Evolutionary conservation across 306 rosid species (phyloP), one percentile per base, ranked within the genome.

Genomic region (Rosa multiflora): DNA sequence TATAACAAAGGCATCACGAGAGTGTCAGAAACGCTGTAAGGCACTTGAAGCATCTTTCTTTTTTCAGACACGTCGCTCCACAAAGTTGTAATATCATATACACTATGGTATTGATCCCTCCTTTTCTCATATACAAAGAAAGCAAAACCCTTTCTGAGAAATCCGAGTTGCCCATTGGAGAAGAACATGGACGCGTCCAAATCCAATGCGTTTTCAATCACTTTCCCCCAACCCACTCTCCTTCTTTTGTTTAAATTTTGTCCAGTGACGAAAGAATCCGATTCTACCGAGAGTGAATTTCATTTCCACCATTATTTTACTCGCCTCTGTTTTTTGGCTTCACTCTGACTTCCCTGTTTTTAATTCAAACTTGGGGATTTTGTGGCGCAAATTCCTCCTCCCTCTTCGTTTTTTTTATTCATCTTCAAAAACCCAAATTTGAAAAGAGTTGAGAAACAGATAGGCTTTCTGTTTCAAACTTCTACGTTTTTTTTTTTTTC

Each of bases 31-130:
- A 44, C 72, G 4, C 49, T 76, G 67, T 59, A 85, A 86, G 73
- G 75, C 92, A 75, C 80, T 35, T 4, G 6, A 63, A 3, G 92
- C 82, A 85, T 90, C 86, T 84, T 87, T 84, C 86, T 76, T 83
- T 89, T 84, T 72, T 11, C 83, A 80, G 91, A 85, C 97, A 85
- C 94, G 88, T 89, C 82, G 87, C 97, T 87, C 93, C 91, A 88
- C 69, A 86, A 80, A 88, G 85, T 78, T 20, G 29, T 3, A 56
- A 20, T 76, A 63, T 63, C 84, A 79, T 83, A 80, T 63, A 79
- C 39, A 64, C 44, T 62, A 8, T 61, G 7, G 12, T 23, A 59
- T 32, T 61, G 66, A 70, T 49, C 70, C n/a, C 32, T 71, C 53
- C 26, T 66, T 71, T 78, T 74, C 70, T 18, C 37, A 11, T 14